phyloP scores from a whole-genome alignment of 164 flowering plant genomes.

The Malania oleifera region DNA sequence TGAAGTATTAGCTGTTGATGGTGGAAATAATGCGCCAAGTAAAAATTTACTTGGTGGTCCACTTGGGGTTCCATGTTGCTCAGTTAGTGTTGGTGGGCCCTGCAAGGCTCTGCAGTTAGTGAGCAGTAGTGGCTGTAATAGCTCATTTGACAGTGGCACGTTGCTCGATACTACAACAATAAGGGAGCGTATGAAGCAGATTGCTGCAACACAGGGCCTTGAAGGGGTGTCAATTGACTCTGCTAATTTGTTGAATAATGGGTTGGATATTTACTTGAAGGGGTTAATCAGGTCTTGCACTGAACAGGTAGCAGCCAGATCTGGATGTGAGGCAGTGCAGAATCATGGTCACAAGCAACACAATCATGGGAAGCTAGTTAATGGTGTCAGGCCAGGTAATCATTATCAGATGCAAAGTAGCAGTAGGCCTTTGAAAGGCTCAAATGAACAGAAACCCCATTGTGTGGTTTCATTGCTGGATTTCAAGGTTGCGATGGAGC shows the following conservation, averaged over 20 bases:
- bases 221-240: not conserved
- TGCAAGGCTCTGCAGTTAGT: not conserved
- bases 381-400: not conserved
- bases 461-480: not conserved
- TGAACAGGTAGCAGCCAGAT: not conserved
- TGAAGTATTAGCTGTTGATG: too few relatives aligned
- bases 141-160: not conserved
- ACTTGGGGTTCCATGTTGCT: not conserved
- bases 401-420: not conserved
- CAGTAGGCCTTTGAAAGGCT: not conserved
- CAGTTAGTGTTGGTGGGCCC: not conserved
- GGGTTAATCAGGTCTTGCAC: not conserved
- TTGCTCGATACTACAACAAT: not conserved
- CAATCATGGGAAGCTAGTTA: not conserved
- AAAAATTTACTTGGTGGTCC: not conserved
- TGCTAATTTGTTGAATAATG: not conserved
- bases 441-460: not conserved
- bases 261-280: slow-evolving; percentile 2
- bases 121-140: not conserved
- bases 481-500: slow-evolving; percentile 5
- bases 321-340: not conserved
- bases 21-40: not conserved
- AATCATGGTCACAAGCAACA: not conserved
- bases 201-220: not conserved
- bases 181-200: not conserved